Percentiles rank a stretch among this genome's conserved stretches.
Evolutionary conservation across 1,139 yeast species (phyloP).

Genomic region (Taphrina deformans): DNA sequence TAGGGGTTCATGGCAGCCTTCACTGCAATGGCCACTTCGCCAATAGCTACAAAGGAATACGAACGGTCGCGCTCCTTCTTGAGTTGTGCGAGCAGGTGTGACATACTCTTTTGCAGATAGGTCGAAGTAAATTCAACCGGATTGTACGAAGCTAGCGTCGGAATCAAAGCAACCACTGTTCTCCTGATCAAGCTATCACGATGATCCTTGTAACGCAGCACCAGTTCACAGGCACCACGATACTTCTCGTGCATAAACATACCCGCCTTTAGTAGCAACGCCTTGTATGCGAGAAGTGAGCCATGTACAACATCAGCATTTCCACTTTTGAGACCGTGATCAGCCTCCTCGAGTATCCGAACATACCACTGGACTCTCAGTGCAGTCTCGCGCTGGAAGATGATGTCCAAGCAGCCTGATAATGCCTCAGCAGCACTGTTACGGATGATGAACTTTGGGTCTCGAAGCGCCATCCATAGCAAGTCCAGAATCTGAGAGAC

Average conservation of each 20-base stretch:
- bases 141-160: constrained; percentile 77
- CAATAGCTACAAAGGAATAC: constrained; percentile 77
- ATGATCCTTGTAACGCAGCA: constrained; percentile 74
- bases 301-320: constrained; percentile 80
- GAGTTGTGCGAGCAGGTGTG: constrained; percentile 74
- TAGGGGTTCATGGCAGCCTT: constrained; percentile 86
- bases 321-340: constrained; percentile 52
- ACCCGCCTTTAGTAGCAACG: constrained; percentile 66
- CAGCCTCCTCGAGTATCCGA: constrained; percentile 64
- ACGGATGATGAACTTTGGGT: constrained; percentile 70
- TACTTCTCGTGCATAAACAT: constrained; percentile 69
- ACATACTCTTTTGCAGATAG: constrained; percentile 76
- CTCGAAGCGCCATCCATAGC: constrained; percentile 85
- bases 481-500: constrained; percentile 76
- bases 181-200: constrained; percentile 72
- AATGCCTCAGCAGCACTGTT: constrained; percentile 82
- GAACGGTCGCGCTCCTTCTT: constrained; percentile 76
- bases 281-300: constrained; percentile 76
- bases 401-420: constrained; percentile 72
- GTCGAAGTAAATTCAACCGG: constrained; percentile 74
- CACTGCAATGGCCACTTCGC: constrained; percentile 79
- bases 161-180: constrained; percentile 79
- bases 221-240: constrained; percentile 73
- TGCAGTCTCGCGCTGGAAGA: constrained; percentile 74
- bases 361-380: constrained; percentile 73